phyloP scores from a whole-genome alignment of 352 stramenopile species.

The Phytophthora niederhauseri region DNA sequence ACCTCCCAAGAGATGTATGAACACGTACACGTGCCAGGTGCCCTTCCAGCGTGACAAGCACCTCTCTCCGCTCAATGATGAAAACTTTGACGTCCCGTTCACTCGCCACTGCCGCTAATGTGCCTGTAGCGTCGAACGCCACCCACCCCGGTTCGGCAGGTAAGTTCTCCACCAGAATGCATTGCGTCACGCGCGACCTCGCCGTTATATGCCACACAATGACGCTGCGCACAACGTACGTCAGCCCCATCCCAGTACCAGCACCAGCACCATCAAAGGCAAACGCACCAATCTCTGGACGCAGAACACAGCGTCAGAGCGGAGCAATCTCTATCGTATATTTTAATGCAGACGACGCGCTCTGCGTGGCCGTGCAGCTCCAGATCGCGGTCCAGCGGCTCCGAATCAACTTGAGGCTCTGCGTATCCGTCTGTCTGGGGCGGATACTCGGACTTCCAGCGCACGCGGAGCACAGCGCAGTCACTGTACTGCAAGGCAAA shows the following conservation, averaged over 20 bases:
- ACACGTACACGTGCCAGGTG: slow-evolving; percentile 59
- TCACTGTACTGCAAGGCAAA: slow-evolving; percentile 61
- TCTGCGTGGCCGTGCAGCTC: slow-evolving; percentile 61
- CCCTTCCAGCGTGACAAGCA: slow-evolving; percentile 73
- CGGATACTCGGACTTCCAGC: slow-evolving; percentile 25
- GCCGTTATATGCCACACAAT: slow-evolving; percentile 65
- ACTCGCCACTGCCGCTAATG: slow-evolving; percentile 59
- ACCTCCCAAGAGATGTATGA: not conserved
- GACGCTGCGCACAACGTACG: slow-evolving; percentile 37
- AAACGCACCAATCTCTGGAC: slow-evolving; percentile 65
- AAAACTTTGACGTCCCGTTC: slow-evolving; percentile 63
- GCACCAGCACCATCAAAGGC: not conserved
- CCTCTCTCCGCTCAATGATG: slow-evolving; percentile 52
- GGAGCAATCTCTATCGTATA: slow-evolving; percentile 28
- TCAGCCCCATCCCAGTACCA: not conserved
- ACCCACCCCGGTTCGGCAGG: slow-evolving; percentile 49
- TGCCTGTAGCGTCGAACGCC: slow-evolving; percentile 69
- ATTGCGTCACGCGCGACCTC: slow-evolving; percentile 33
- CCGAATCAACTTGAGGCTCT: slow-evolving; percentile 32
- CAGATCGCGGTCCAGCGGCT: slow-evolving; percentile 34
- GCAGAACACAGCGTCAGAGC: slow-evolving; percentile 55
- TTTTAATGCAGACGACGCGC: slow-evolving; percentile 45
- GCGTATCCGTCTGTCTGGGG: not conserved
- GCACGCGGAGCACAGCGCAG: slow-evolving; percentile 53
- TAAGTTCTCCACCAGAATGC: slow-evolving; percentile 50